Evolutionary conservation across 768 basidiomycete genomes (phyloP).

Genomic region (Leccinellum luteum): DNA sequence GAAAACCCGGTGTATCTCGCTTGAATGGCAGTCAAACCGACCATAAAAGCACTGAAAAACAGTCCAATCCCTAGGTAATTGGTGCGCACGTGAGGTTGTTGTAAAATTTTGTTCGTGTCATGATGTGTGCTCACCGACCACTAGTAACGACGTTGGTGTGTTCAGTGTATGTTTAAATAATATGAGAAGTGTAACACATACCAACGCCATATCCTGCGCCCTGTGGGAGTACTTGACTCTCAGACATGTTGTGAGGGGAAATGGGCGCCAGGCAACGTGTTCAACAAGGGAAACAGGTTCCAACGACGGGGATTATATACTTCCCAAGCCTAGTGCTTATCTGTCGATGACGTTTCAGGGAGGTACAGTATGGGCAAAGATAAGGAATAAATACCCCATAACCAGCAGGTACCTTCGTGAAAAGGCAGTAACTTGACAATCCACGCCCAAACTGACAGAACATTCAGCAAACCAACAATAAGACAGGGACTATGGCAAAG

Average conservation of each 20-base stretch:
- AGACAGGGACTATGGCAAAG: neutral
- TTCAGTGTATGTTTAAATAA: neutral
- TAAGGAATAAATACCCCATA: slow-evolving; percentile 8
- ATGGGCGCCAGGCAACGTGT: neutral
- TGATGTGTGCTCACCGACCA: slow-evolving; percentile 43
- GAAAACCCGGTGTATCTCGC: slow-evolving; percentile 81
- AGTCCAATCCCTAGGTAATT: slow-evolving; percentile 70
- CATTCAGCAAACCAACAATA: neutral
- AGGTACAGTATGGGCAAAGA: slow-evolving; percentile 4
- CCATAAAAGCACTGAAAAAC: slow-evolving; percentile 84
- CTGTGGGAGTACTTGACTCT: slow-evolving; percentile 56
- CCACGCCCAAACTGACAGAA: neutral
- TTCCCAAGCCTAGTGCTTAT: slow-evolving; percentile 13
- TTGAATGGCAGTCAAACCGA: slow-evolving; percentile 75
- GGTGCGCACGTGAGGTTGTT: slow-evolving; percentile 1
- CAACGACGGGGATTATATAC: slow-evolving; percentile 8
- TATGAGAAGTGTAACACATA: slow-evolving; percentile 30
- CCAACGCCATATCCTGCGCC: slow-evolving; percentile 86
- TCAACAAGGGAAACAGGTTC: neutral
- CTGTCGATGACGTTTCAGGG: slow-evolving; percentile 2
- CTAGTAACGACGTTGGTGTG: slow-evolving; percentile 27
- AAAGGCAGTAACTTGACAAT: neutral
- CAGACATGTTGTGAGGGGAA: slow-evolving; percentile 24
- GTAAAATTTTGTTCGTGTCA: neutral
- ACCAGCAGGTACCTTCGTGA: neutral